phyloP scores from a whole-genome alignment of 129 eudicot genomes.

The Ambrosia trifida region DNA sequence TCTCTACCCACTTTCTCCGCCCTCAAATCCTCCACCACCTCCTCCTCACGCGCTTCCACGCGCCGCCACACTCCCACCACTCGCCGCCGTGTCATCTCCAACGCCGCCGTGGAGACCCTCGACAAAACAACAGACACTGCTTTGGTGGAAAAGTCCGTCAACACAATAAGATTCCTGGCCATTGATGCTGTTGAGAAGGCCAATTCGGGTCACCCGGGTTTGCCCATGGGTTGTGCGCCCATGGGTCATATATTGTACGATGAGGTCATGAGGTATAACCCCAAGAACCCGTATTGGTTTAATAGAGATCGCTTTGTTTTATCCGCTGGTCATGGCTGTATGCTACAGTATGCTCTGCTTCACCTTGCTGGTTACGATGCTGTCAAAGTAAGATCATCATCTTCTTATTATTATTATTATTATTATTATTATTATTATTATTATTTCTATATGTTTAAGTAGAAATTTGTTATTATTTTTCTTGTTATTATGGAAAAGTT shows the following conservation, averaged over 20 bases:
- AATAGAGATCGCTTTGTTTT: slow-evolving; percentile 92
- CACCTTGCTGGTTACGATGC: slow-evolving; percentile 92
- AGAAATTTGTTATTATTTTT: not conserved
- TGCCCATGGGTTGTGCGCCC: slow-evolving; percentile 99
- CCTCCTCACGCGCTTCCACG: slow-evolving; percentile 39
- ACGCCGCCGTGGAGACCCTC: slow-evolving; percentile 69
- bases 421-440: not conserved
- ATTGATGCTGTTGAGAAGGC: slow-evolving; percentile 99
- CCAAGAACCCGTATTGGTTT: slow-evolving; percentile 96
- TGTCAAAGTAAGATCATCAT: slow-evolving; percentile 20
- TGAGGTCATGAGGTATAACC: slow-evolving; percentile 95
- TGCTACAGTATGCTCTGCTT: slow-evolving; percentile 96
- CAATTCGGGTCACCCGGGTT: slow-evolving; percentile 96
- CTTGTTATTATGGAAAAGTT: not conserved
- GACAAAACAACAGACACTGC: slow-evolving; percentile 56
- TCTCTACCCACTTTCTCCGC: slow-evolving; percentile 66
- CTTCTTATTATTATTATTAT: no score
- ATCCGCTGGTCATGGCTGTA: slow-evolving; percentile 98
- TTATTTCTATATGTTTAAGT: slow-evolving; percentile 6
- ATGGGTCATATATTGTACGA: slow-evolving; percentile 96
- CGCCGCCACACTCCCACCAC: slow-evolving; percentile 31
- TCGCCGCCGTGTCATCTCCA: slow-evolving; percentile 34
- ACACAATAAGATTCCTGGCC: slow-evolving; percentile 83
- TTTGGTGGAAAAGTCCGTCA: slow-evolving; percentile 72
- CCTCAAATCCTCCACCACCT: slow-evolving; percentile 53